Percentiles rank a stretch among this genome's conserved stretches.
phyloP scores from a whole-genome alignment of 139 green algal genomes.

The Coelastrella sp. region DNA sequence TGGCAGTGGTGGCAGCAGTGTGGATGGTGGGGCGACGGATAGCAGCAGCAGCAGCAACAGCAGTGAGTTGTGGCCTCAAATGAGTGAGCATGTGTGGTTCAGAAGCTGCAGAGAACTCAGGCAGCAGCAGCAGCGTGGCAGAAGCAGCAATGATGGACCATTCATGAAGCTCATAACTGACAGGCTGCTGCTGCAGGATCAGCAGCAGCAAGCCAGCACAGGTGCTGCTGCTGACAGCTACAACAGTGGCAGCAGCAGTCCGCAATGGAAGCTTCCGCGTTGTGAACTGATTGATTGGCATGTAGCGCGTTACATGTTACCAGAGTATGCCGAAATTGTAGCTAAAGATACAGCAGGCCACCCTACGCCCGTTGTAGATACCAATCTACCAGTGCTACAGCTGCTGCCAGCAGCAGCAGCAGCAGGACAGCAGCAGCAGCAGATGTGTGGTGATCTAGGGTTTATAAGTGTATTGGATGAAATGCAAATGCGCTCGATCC shows the following conservation, averaged over 20 bases:
- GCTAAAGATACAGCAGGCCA: not conserved
- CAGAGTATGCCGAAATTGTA: not conserved
- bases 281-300: not conserved
- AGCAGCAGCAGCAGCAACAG: not conserved
- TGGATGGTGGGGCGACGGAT: not conserved
- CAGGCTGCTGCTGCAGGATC: not conserved
- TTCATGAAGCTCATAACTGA: no score
- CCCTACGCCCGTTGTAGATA: not conserved
- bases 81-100: not conserved
- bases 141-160: not conserved
- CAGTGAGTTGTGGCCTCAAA: not conserved
- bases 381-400: not conserved
- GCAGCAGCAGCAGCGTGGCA: conserved; percentile 9
- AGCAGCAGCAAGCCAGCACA: not conserved
- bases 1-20: not conserved
- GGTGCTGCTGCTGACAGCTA: not conserved
- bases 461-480: not conserved
- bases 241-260: not conserved
- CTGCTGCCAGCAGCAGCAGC: not conserved
- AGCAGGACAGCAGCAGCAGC: not conserved
- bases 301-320: not conserved
- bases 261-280: not conserved
- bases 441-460: not conserved
- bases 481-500: not conserved
- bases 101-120: not conserved